A percentile compares a stretch with the other conserved stretches of the same genome.
phyloP scores from a whole-genome alignment of 768 basidiomycete genomes.

The Boletus huronensis region DNA sequence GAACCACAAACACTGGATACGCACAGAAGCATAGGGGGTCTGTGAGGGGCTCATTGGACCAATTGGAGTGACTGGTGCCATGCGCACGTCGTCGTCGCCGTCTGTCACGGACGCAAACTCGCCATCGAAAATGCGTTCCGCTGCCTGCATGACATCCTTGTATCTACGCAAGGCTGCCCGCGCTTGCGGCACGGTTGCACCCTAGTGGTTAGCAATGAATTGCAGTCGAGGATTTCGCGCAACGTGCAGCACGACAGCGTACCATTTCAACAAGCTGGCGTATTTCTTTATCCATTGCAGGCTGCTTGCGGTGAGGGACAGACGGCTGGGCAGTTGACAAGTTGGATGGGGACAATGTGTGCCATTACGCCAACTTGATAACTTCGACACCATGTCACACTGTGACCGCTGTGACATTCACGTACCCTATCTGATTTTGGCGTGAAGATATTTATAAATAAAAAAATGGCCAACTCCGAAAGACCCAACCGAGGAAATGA shows the following conservation, averaged over 20 bases:
- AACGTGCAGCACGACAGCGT: slow-evolving; percentile 5
- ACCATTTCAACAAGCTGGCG: slow-evolving; percentile 66
- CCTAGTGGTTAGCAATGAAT: slow-evolving; percentile 43
- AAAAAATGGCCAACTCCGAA: slow-evolving; percentile 7
- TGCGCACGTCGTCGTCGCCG: slow-evolving; percentile 48
- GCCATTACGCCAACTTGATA: slow-evolving; percentile 22
- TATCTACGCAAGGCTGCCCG: slow-evolving; percentile 75
- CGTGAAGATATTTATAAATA: slow-evolving; percentile 14
- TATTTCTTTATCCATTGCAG: slow-evolving; percentile 50
- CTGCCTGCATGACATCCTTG: slow-evolving; percentile 90
- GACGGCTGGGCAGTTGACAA: neutral
- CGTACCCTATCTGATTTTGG: neutral
- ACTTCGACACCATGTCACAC: slow-evolving; percentile 19
- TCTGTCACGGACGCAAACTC: slow-evolving; percentile 72
- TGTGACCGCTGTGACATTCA: slow-evolving; percentile 21
- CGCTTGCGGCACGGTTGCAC: slow-evolving; percentile 78
- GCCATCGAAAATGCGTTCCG: slow-evolving; percentile 81
- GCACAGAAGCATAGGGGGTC: slow-evolving; percentile 25
- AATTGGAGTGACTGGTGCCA: slow-evolving; percentile 32
- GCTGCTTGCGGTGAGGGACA: neutral
- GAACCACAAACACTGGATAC: neutral
- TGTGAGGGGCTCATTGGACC: slow-evolving; percentile 29
- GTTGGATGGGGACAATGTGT: slow-evolving; percentile 14
- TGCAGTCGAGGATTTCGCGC: neutral
- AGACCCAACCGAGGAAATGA: slow-evolving; percentile 10